phyloP scores from a whole-genome alignment of 352 stramenopile genomes.

The Globisporangium emineosum region DNA sequence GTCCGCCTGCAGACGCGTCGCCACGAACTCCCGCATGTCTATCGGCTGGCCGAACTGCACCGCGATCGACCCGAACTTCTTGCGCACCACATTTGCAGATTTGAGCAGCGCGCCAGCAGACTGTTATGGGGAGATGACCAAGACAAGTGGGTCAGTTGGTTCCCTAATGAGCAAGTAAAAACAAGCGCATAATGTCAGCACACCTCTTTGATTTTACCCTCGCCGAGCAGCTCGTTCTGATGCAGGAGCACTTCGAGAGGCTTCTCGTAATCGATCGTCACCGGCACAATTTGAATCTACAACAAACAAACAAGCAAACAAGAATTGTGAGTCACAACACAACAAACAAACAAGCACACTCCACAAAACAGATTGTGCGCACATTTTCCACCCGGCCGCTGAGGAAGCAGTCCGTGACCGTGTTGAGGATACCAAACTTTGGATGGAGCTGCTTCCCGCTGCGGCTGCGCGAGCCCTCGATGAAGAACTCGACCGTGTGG shows the following conservation, averaged over 20 bases:
- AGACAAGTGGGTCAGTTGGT: constrained; percentile 1
- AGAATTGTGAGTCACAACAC: constrained; percentile 3
- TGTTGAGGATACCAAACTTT: constrained; percentile 75
- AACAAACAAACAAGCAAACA: constrained; percentile 3
- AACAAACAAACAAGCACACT: not conserved
- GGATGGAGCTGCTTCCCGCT: constrained; percentile 81
- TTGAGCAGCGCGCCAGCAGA: constrained; percentile 68
- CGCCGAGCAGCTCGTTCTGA: constrained; percentile 75
- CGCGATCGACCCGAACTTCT: constrained; percentile 82
- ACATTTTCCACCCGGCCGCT: constrained; percentile 74
- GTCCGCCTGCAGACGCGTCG: constrained; percentile 23
- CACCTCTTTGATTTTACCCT: constrained; percentile 80
- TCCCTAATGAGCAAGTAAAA: too few species aligned
- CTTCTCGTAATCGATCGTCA: constrained; percentile 88
- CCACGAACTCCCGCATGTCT: constrained; percentile 56
- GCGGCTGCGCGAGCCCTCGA: constrained; percentile 79
- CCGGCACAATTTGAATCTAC: constrained; percentile 74
- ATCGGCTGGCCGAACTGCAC: constrained; percentile 74
- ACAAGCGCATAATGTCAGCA: not conserved
- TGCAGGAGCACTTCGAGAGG: constrained; percentile 77
- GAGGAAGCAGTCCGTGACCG: constrained; percentile 71
- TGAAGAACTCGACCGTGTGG: constrained; percentile 86
- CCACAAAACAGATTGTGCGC: constrained; percentile 18
- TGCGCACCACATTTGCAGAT: constrained; percentile 60
- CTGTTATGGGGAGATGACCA: constrained; percentile 13